phyloP scores from a whole-genome alignment of 1,139 yeast species.

The Suhomyces terraborum region DNA sequence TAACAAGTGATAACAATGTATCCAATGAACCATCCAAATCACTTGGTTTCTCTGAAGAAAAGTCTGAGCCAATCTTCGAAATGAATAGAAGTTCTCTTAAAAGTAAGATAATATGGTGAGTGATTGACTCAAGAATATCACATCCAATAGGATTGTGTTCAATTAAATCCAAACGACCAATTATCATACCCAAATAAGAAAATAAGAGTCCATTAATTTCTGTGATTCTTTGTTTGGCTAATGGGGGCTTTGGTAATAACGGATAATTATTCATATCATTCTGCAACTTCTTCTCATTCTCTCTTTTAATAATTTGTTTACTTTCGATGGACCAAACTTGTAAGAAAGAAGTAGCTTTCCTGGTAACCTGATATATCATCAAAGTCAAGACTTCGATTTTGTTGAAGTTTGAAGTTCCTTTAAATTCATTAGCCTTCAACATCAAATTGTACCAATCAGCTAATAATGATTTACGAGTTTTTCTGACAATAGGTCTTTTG shows the following conservation, averaged over 20 bases:
- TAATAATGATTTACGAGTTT: conserved; percentile 73
- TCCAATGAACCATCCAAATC: conserved; percentile 60
- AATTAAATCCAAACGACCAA: conserved; percentile 73
- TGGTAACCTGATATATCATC: conserved; percentile 72
- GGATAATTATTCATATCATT: conserved; percentile 47
- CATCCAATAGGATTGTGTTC: conserved; percentile 74
- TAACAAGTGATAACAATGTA: conserved; percentile 58
- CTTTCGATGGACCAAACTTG: conserved; percentile 74
- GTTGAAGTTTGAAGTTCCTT: conserved; percentile 64
- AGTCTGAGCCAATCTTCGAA: conserved; percentile 55
- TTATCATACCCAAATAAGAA: conserved; percentile 67
- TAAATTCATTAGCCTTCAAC: conserved; percentile 81
- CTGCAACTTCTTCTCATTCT: conserved; percentile 38
- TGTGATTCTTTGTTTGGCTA: conserved; percentile 67
- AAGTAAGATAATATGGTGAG: conserved; percentile 67
- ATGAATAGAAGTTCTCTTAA: conserved; percentile 65
- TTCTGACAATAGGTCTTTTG: conserved; percentile 66
- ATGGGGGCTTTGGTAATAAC: conserved; percentile 57
- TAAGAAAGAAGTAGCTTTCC: conserved; percentile 71
- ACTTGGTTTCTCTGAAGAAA: conserved; percentile 42
- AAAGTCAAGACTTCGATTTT: conserved; percentile 72
- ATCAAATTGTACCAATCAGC: conserved; percentile 92
- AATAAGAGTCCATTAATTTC: conserved; percentile 74
- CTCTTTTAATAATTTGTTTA: conserved; percentile 40
- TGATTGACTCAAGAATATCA: conserved; percentile 62